Evolutionary conservation across 768 basidiomycete species (phyloP), one percentile per base, ranked within the genome.

Genomic region (Boletus rex-veris): DNA sequence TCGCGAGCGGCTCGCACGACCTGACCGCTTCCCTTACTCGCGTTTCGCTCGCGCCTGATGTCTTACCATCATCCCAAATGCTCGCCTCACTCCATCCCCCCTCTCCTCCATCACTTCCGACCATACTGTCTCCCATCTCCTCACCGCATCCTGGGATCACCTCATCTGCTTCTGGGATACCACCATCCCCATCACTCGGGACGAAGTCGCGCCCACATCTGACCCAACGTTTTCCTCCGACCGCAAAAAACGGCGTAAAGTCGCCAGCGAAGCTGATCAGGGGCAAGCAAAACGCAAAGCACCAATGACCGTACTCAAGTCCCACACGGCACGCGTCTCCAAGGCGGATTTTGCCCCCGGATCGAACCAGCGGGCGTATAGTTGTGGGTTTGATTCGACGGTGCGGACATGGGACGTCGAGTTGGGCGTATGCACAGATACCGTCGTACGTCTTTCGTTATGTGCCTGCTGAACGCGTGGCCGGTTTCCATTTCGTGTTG

Each of bases 311-410:
- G 88, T 93, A 3, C 76, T 99, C 51, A 86, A 88, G 59, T 91
- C 88, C 0, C 97, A 98, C 68, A 85, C 84, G 0, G 88, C 79
- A 18, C 77, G 91, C 12, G 87, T 98, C 2, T 92, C 92, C 6
- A 84, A 80, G 35, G 86, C 82, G 4, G 64, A 81, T 0, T 95
- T 90, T 72, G 69, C 71, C 11, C 64, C 66, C 4, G 76, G 71
- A 47, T 65, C 61, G 18, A 65, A 58, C 38, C 48, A 64, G 48
- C 56, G 71, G 52, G 93, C 85, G 26, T 83, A 84, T 57, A 92
- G 89, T 60, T 87, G 86, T 64, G 90, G 91, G 0, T 91, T 92
- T 65, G 95, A 97, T 71, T 96, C 94, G 28, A 92, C 92, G 0
- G 83, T 98, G 6, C 78, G 92, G 21, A 74, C 78, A 3, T 99